Base-by-base conservation (phyloP, 257 asterid genomes). In the Gynochthodes officinalis region DNA sequence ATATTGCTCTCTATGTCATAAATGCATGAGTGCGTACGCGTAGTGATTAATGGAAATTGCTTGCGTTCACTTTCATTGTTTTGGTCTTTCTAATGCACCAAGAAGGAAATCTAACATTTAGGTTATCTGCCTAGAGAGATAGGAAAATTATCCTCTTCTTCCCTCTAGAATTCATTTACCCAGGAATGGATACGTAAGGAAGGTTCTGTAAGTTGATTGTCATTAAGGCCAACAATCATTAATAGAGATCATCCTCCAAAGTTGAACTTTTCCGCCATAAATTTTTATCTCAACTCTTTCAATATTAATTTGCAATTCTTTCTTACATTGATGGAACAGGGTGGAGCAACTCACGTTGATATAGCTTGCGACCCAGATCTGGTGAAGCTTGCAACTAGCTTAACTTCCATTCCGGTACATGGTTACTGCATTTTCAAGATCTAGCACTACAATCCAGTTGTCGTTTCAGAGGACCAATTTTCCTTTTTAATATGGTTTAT, bases 311-410 rank as follows among this genome's bases (percentile, higher is more conserved):
- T 42, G 32, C 21, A 1, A 64, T 64, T 63, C 9, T 76, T 64
- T 30, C 67, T 58, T 59, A 30, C 30, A 42, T 70, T 61, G 27
- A 13, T 40, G 32, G 25, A 68, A 50, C 81, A 92, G 98, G 97
- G 98, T 35, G 98, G 98, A 33, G 98, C 98, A 70, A 93, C 98
- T 74, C 97, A 85, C 76, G 90, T 93, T 43, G 98, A 93, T 77
- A 89, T 93, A 70, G 98, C 98, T 32, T 87, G 98, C 76, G 95
- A 93, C 72, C 83, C 88, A 0, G 96, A 93, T 28, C 82, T 93
- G 81, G 97, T 90, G 79, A 93, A 81, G 70, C 97, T 93, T 32
- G 96, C 97, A 2, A 85, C 83, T 52, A 73, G 81, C 86, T 76
- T 90, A 83, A 93, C 97, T 69, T 35, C 85, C 65, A 91, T 90